Percentiles rank a stretch among this genome's conserved stretches.
These are phyloP conservation scores for Achaetomiella virescens DNA, from an alignment of 495 filamentous ascomycete genomes.

Conservation along the genomic window DNA sequence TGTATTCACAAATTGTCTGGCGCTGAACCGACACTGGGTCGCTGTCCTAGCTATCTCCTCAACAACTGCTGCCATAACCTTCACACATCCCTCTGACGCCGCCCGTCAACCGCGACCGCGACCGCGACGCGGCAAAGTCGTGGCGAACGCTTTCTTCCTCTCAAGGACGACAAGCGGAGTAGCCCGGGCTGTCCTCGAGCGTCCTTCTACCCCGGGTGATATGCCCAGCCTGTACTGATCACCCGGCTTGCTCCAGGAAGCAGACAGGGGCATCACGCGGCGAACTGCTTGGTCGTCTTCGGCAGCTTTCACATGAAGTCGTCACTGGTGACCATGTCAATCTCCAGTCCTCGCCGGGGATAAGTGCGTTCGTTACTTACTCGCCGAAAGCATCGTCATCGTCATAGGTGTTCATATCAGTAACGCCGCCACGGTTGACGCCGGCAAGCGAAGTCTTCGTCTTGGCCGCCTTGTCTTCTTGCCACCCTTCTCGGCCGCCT, in stretches of 20 bases:
- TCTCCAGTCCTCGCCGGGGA: too few relatives aligned
- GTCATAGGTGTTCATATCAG: slow-evolving; percentile 68
- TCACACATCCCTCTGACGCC: neutral
- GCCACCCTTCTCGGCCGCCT: slow-evolving; percentile 83
- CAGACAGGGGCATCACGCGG: neutral
- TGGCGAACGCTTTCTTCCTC: neutral
- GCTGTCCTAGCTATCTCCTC: neutral
- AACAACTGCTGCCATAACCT: neutral
- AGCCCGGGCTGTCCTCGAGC: neutral
- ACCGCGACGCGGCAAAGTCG: neutral
- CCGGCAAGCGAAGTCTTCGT: slow-evolving; percentile 80
- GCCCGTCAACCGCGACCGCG: neutral
- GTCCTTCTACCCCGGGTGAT: neutral
- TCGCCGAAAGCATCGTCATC: slow-evolving; percentile 63
- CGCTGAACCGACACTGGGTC: neutral
- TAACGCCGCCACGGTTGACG: slow-evolving; percentile 46
- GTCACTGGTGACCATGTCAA: too few relatives aligned
- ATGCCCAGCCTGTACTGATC: neutral
- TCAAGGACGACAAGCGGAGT: neutral
- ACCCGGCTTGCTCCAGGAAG: neutral
- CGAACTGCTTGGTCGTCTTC: neutral
- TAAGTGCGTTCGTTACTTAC: slow-evolving; percentile 46
- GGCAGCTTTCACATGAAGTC: slow-evolving; percentile 46
- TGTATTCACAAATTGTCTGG: neutral
- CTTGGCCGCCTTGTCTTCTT: slow-evolving; percentile 97